phyloP scores from a whole-genome alignment of 768 basidiomycete genomes.

The Gyrodon lividus region DNA sequence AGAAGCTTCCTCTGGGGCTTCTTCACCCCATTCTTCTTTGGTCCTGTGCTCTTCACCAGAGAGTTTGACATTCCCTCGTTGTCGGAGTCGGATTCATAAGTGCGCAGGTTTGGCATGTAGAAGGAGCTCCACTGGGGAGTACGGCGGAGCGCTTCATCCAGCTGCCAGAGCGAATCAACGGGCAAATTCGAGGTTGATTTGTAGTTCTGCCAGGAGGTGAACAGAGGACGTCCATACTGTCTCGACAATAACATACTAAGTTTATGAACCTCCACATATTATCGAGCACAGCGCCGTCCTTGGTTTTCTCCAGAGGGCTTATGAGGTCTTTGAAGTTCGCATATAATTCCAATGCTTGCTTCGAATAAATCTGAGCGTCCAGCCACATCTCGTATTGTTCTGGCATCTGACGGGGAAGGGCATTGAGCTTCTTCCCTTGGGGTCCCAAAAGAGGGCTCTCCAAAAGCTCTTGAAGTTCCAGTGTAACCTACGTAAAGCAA shows the following conservation, averaged over 20 bases:
- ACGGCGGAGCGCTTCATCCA: conserved; percentile 49
- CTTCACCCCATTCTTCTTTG: conserved; percentile 19
- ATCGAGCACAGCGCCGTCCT: conserved; percentile 47
- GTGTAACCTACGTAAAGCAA: conserved; percentile 45
- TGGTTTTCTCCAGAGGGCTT: conserved; percentile 58
- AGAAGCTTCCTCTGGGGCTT: conserved; percentile 41
- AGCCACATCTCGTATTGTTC: conserved; percentile 64
- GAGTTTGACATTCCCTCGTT: conserved; percentile 18
- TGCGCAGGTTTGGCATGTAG: conserved; percentile 27
- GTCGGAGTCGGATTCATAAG: conserved; percentile 25
- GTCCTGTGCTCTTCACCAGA: conserved; percentile 12
- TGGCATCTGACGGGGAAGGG: conserved; percentile 50
- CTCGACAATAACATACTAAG: conserved; percentile 38
- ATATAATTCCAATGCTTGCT: conserved; percentile 50
- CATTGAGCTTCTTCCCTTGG: conserved; percentile 54
- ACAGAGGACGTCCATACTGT: background rate
- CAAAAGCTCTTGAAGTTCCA: conserved; percentile 65
- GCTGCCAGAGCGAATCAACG: conserved; percentile 64
- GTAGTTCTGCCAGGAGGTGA: conserved; percentile 54
- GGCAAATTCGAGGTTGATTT: conserved; percentile 46
- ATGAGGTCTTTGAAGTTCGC: conserved; percentile 55
- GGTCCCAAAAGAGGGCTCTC: conserved; percentile 59
- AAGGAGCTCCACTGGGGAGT: conserved; percentile 61
- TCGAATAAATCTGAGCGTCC: conserved; percentile 65
- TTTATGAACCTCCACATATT: conserved; percentile 67